Percentiles rank a stretch among this genome's conserved stretches.
Evolutionary conservation across 2,329 filamentous ascomycete genomes (phyloP).

Genomic region (Monosporascus sp.): DNA sequence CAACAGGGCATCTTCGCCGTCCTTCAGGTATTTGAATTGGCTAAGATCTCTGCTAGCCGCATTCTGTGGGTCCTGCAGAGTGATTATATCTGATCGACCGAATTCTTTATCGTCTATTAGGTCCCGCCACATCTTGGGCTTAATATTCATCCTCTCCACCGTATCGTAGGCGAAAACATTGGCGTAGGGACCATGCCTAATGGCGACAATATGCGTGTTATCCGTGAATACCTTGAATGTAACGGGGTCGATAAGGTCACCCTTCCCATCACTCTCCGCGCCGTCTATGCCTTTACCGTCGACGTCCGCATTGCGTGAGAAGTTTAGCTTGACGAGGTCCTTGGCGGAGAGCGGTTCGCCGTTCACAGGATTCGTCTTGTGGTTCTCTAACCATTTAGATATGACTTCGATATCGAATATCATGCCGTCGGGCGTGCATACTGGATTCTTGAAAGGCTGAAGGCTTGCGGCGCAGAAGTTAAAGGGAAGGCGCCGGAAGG

Average conservation of each 20-base stretch:
- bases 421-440: slow-evolving; percentile 80
- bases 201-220: slow-evolving; percentile 92
- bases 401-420: slow-evolving; percentile 97
- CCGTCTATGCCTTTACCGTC: slow-evolving; percentile 40
- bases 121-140: slow-evolving; percentile 93
- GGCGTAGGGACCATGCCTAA: slow-evolving; percentile 72
- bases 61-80: slow-evolving; percentile 92
- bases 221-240: slow-evolving; percentile 97
- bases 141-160: slow-evolving; percentile 90
- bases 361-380: slow-evolving; percentile 85
- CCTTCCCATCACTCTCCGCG: slow-evolving; percentile 46
- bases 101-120: slow-evolving; percentile 85
- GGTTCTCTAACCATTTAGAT: slow-evolving; percentile 86
- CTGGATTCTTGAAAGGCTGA: slow-evolving; percentile 90
- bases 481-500: slow-evolving; percentile 88
- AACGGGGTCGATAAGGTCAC: slow-evolving; percentile 90
- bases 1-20: slow-evolving; percentile 65
- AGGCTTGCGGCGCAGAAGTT: slow-evolving; percentile 97
- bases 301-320: slow-evolving; percentile 79
- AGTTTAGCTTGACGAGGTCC: slow-evolving; percentile 86
- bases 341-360: slow-evolving; percentile 71
- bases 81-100: slow-evolving; percentile 86
- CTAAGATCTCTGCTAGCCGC: slow-evolving; percentile 75
- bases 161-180: slow-evolving; percentile 98
- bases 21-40: slow-evolving; percentile 82